A percentile compares a stretch with the other conserved stretches of the same genome.
Conservation (phyloP, 1,284 basidiomycete genomes). For the Mycosarcoma maydis region DNA sequence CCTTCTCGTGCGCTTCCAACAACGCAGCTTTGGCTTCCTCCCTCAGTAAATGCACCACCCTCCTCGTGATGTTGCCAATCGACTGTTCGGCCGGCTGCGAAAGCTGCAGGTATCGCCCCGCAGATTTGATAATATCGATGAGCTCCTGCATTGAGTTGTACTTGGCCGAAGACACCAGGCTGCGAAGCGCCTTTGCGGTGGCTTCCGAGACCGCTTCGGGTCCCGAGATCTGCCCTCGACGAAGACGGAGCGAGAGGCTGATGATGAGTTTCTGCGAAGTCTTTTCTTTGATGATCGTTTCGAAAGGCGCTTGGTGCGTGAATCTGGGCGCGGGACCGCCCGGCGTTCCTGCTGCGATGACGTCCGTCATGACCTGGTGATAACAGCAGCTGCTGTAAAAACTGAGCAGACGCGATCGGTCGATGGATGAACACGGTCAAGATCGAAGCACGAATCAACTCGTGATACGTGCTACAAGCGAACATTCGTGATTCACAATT, state of each 20-base stretch:
- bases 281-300: conserved; percentile 48
- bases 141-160: conserved; percentile 89
- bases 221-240: conserved; percentile 44
- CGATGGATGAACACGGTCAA: too few relatives aligned
- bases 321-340: conserved; percentile 8
- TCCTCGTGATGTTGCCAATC: conserved; percentile 90
- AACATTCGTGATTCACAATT: too few relatives aligned
- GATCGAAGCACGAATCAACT: too few relatives aligned
- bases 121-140: conserved; percentile 79
- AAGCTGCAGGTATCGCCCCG: conserved; percentile 82
- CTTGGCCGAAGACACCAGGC: conserved; percentile 85
- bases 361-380: conserved; percentile 1
- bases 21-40: conserved; percentile 74
- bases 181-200: conserved; percentile 84
- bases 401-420: too few relatives aligned
- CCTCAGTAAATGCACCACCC: conserved; percentile 87
- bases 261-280: conserved; percentile 46
- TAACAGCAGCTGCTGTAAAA: too few relatives aligned
- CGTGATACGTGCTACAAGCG: too few relatives aligned
- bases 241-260: conserved; percentile 48
- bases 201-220: conserved; percentile 77
- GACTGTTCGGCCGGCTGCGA: conserved; percentile 92
- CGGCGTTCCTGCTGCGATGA: not conserved
- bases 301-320: conserved; percentile 32
- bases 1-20: conserved; percentile 38